A percentile compares a stretch with the other conserved stretches of the same genome.
Evolutionary conservation across 257 asterid species (phyloP).

Genomic region (Gardenia jasminoides): DNA sequence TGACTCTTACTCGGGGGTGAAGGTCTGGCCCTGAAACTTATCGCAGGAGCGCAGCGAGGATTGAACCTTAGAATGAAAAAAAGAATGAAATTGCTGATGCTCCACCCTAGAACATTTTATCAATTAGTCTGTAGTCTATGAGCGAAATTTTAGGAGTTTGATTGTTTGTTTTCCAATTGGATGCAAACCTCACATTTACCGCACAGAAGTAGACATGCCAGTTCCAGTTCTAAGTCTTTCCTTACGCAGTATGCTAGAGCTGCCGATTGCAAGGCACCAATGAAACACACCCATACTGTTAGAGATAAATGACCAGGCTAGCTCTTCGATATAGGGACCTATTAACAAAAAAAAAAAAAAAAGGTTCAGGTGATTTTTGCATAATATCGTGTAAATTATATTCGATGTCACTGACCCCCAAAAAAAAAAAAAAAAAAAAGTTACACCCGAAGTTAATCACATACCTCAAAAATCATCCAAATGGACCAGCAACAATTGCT

Average conservation of each 20-base stretch:
- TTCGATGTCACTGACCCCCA: no score
- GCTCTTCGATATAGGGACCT: constrained; percentile 30
- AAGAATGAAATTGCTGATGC: constrained; percentile 49
- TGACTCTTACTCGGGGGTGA: no score
- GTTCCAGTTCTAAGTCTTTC: constrained; percentile 22
- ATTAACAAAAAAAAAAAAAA: not conserved
- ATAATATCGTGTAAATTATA: not conserved
- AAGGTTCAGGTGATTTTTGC: not conserved
- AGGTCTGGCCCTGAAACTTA: no score
- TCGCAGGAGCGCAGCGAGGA: no score
- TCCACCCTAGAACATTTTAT: constrained; percentile 7
- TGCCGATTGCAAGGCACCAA: constrained; percentile 33
- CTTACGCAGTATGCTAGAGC: constrained; percentile 23
- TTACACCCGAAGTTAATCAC: no score
- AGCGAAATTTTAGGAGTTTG: no score
- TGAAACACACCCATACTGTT: constrained; percentile 42
- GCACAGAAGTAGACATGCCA: constrained; percentile 27
- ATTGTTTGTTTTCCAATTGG: not conserved
- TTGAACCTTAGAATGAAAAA: no score
- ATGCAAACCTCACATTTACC: constrained; percentile 18
- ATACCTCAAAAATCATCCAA: constrained; percentile 51
- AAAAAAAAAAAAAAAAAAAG: no score
- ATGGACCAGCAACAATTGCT: constrained; percentile 56
- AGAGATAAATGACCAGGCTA: constrained; percentile 41
- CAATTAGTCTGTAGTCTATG: not conserved